Percentiles rank a stretch among this genome's conserved stretches.
These are phyloP conservation scores for Wallacemonas rigidus DNA, from an alignment of 208 protist species.

Conservation along the genomic window DNA sequence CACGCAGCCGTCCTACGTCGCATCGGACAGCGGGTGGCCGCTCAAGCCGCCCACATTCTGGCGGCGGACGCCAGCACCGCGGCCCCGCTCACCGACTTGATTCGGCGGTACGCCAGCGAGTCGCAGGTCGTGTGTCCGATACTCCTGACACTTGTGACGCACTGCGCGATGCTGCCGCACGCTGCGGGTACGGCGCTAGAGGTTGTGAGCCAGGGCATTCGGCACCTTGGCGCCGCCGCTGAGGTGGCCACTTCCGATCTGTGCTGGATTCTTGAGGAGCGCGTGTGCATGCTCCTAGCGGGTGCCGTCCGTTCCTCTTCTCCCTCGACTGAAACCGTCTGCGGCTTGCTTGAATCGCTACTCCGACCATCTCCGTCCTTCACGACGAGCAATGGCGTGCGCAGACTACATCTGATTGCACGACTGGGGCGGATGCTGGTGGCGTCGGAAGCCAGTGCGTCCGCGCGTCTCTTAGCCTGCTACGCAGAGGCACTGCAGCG, in stretches of 20 bases:
- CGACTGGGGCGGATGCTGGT: conserved; percentile 33
- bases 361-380: conserved; percentile 29
- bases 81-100: not conserved
- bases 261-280: conserved; percentile 8
- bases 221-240: conserved; percentile 4
- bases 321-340: conserved; percentile 5
- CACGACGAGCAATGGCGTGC: conserved; percentile 19
- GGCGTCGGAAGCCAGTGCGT: conserved; percentile 17
- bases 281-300: conserved; percentile 9
- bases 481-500: conserved; percentile 32
- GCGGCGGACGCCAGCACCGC: not conserved
- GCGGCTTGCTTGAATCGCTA: conserved; percentile 18
- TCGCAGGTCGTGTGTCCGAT: conserved; percentile 4
- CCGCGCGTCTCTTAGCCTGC: conserved; percentile 17
- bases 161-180: conserved; percentile 23
- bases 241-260: conserved; percentile 12
- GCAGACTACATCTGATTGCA: conserved; percentile 34
- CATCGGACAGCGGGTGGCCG: conserved; percentile 26
- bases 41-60: conserved; percentile 11
- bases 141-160: conserved; percentile 24
- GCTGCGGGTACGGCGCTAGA: conserved; percentile 25
- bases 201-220: not conserved
- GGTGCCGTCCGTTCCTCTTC: conserved; percentile 16
- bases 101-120: conserved; percentile 15
- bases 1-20: conserved; percentile 16